phyloP scores from a whole-genome alignment of 2,329 filamentous ascomycete species.

The Neonectria sp. region DNA sequence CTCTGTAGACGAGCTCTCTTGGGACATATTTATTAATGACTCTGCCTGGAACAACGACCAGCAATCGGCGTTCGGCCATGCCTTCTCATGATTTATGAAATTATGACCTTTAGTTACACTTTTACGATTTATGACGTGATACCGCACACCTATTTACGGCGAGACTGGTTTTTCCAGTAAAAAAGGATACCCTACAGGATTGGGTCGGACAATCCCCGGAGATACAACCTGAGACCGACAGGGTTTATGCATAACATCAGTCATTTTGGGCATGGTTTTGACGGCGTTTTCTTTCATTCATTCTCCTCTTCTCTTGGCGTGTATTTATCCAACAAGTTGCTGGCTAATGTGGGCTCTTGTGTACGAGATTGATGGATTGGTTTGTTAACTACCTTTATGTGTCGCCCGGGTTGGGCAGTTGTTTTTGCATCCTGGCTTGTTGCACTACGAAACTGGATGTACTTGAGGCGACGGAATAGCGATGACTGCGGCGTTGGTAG shows the following conservation, averaged over 20 bases:
- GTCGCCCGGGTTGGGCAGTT: not conserved
- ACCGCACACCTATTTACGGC: not conserved
- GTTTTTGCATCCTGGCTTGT: not conserved
- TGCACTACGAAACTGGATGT: not conserved
- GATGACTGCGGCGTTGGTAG: not conserved
- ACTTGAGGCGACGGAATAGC: not conserved
- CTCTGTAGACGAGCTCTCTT: conserved; percentile 47
- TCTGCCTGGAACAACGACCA: conserved; percentile 42
- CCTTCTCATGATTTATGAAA: conserved; percentile 28
- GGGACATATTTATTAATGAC: conserved; percentile 52
- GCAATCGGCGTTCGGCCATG: conserved; percentile 20
- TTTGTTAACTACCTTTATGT: too few relatives aligned
- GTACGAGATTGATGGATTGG: too few relatives aligned
- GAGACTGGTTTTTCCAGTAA: too few relatives aligned
- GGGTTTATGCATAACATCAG: too few relatives aligned
- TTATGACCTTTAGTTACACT: conserved; percentile 9
- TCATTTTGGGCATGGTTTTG: too few relatives aligned
- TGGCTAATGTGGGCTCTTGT: too few relatives aligned
- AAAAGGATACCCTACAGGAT: not conserved
- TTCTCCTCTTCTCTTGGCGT: too few relatives aligned
- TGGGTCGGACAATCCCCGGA: not conserved
- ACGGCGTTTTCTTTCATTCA: too few relatives aligned
- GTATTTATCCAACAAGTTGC: too few relatives aligned
- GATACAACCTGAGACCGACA: not conserved
- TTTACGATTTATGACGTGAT: not conserved